Base-by-base conservation (phyloP, 2,329 filamentous ascomycete genomes). In the Lasiodiplodia sp. region DNA sequence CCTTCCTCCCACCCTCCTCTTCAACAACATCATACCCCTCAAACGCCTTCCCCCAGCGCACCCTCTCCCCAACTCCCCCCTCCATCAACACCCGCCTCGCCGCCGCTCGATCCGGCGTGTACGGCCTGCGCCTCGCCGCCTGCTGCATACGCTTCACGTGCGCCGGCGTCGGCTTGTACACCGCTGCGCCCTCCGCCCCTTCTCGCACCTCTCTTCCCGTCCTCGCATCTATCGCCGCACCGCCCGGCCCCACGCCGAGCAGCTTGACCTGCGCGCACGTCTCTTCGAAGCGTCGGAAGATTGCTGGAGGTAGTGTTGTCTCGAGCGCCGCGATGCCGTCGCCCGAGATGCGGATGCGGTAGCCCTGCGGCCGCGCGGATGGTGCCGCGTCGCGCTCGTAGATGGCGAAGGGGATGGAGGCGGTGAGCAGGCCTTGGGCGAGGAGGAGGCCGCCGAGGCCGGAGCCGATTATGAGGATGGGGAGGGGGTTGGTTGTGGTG, bases 311-410 rank as follows among this genome's bases (percentile, higher is more conserved):
- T 10, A 66, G 63, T 1, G 49, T 56, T 2, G 31, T 10, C 21
- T 56, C 16, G 52, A 66, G 63, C 49, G 63, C 63, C 14, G 31
- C 18, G 38, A 56, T 56, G 34, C 49, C 63, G 4, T n/a, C 63
- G 49, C 63, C 63, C 8, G 21, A 25, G 51, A 66, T 34, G 49
- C 88, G 85, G 7, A 90, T 79, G 2, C 88, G 79, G 76, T 91
- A 90, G 0, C 88, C 88, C 73, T 91, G 88, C 0, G 85, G 87
- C 55, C 88, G 87, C 72, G 87, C 88, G 0, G 81, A 75, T n/a
- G 84, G 76, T 2, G 79, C 82, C n/a, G 77, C 76, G 70, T 86
- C 84, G 18, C 82, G 79, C 68, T 79, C 78, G 70, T 75, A 79
- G 64, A 79, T 71, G 51, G 75, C 70, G 66, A 77, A 79, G 7